Base-by-base conservation (phyloP, 495 filamentous ascomycete species). In the Podospora didyma region DNA sequence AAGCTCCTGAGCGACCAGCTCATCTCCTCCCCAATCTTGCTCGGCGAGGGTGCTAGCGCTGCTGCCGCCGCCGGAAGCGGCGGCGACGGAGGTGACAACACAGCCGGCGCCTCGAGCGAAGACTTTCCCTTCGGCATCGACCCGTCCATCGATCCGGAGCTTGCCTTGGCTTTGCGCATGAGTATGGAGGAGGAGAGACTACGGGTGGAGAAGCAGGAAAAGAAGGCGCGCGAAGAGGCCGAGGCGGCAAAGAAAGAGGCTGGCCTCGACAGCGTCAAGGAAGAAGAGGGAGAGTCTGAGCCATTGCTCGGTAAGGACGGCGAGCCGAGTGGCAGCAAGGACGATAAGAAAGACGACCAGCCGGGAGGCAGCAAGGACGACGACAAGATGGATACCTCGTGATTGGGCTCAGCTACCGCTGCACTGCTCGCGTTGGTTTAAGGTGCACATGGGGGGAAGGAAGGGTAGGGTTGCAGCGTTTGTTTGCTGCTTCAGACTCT, bases 141-240 rank as follows among this genome's bases (percentile, higher is more conserved):
- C 77, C 91, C 81, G 57, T 88, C 82, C 69, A 78, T 85, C 54
- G 94, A 98, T 69, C 94, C 94, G 26, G 94, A 97, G 69, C 70
- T 98, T 69, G 94, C 94, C 2, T 81, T 98, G 53, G 94, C 95
- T n/a, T 77, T 98, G 68, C 84, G 94, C 57, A 93, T 99, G 89
- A 96, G 90, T 68, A 88, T 95, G 82, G 95, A 99, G 70, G 95
- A 97, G 67, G 94, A 74, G 79, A 95, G 94, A 80, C 90, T 89
- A 57, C 77, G 94, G 65, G 84, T 94, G 72, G 93, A 96, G 65
- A 67, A 94, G 72, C 92, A 95, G 65, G 39, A 42, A 5, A 68
- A 88, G 75, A 82, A 86, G 62, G 89, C 87, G 68, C 84, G 84
- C 59, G 89, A 90, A 35, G 80, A 85, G 55, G 88, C 89, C 59